A percentile compares a stretch with the other conserved stretches of the same genome.
These are phyloP conservation scores for Bocquillonia castaneifolia DNA, from an alignment of 441 rosid species.

Conservation along the genomic window DNA sequence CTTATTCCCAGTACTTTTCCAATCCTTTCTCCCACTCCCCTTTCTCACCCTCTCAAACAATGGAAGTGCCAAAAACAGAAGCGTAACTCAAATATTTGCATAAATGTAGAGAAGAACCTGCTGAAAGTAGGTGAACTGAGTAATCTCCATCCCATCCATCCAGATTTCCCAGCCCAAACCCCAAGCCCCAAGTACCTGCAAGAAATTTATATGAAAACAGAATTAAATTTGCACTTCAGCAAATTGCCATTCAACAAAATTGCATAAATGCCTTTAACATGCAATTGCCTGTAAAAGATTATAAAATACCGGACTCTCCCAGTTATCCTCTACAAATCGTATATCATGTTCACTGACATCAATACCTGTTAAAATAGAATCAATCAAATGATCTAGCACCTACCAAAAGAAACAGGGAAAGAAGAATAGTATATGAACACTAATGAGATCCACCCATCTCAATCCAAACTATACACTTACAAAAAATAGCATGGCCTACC, in stretches of 20 bases:
- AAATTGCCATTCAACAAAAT: conserved; percentile 9
- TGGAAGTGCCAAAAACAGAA: background rate
- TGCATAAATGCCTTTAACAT: conserved; percentile 6
- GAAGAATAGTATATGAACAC: conserved; percentile 1
- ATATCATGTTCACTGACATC: conserved; percentile 79
- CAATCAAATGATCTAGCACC: conserved; percentile 3
- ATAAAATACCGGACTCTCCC: conserved; percentile 94
- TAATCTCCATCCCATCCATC: conserved; percentile 99
- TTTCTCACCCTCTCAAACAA: background rate
- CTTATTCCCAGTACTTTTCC: background rate
- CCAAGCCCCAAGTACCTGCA: conserved; percentile 98
- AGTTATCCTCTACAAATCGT: conserved; percentile 98
- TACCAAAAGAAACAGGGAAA: conserved; percentile 18
- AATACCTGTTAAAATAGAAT: conserved; percentile 57
- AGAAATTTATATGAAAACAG: conserved; percentile 24
- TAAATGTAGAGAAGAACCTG: conserved; percentile 49
- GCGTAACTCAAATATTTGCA: background rate
- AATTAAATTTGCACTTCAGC: conserved; percentile 1
- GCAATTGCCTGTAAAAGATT: conserved; percentile 7
- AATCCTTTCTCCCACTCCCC: background rate
- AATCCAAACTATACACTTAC: background rate
- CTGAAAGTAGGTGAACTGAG: conserved; percentile 98
- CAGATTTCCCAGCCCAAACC: conserved; percentile 99
- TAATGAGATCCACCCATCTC: background rate
- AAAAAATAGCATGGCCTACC: background rate